Conservation (phyloP, 1,284 basidiomycete genomes). For the Amylostereum areolatum region DNA sequence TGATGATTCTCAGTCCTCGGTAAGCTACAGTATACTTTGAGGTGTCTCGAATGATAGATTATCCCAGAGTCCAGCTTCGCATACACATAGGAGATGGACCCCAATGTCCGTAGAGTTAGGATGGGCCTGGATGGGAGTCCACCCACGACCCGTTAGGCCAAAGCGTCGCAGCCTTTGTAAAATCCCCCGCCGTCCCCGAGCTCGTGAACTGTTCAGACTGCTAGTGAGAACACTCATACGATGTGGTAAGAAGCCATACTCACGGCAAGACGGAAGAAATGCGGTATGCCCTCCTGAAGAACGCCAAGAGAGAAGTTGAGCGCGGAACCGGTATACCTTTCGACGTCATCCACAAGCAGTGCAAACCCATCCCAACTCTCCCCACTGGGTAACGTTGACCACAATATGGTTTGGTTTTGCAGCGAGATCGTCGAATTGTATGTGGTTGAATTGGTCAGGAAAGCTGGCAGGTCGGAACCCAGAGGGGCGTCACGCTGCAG, state of each 20-base stretch:
- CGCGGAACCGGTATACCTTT: constrained; percentile 62
- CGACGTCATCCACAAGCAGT: constrained; percentile 81
- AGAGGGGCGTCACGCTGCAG: constrained; percentile 70
- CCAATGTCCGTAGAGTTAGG: too few species aligned
- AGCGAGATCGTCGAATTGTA: constrained; percentile 53
- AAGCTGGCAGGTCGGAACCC: constrained; percentile 64
- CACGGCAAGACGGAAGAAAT: constrained; percentile 82
- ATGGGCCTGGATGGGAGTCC: constrained; percentile 53
- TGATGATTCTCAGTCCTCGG: too few species aligned
- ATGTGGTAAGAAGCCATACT: constrained; percentile 27
- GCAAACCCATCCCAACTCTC: constrained; percentile 73
- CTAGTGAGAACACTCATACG: neutral
- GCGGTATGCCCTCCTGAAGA: constrained; percentile 57
- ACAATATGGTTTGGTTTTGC: constrained; percentile 53
- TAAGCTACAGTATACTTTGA: too few species aligned
- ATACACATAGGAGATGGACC: too few species aligned
- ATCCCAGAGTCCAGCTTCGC: too few species aligned
- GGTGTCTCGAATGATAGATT: too few species aligned
- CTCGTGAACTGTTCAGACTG: constrained; percentile 42
- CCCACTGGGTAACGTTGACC: constrained; percentile 47
- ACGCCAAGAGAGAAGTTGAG: constrained; percentile 64
- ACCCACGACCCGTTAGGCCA: constrained; percentile 82
- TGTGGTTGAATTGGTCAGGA: constrained; percentile 66
- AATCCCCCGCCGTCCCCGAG: constrained; percentile 61
- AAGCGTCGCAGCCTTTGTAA: constrained; percentile 72